Conservation (phyloP, 768 basidiomycete species). For the Boletus eberwhitei region DNA sequence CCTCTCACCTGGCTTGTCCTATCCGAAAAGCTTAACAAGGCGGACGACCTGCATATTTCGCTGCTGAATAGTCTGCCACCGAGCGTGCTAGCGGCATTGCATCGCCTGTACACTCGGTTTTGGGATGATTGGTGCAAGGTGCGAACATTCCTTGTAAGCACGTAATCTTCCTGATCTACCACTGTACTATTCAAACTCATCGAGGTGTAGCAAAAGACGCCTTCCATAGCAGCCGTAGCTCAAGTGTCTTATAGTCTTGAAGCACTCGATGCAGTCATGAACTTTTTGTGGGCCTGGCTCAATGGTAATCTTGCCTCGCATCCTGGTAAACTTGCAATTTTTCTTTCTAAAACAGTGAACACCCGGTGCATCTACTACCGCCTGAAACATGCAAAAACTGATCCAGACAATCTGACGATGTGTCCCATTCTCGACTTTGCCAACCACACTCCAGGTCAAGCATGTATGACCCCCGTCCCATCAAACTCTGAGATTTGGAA, state of each 20-base stretch:
- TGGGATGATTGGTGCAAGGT: constrained; percentile 56
- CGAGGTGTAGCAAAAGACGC: constrained; percentile 2
- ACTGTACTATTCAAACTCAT: not conserved
- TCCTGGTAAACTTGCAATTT: constrained; percentile 2
- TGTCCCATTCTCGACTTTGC: constrained; percentile 91
- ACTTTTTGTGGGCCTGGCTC: constrained; percentile 89
- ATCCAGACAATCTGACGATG: constrained; percentile 78
- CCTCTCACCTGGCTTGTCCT: constrained; percentile 73
- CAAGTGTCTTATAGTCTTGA: constrained; percentile 1
- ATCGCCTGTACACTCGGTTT: constrained; percentile 47
- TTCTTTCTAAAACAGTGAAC: constrained; percentile 58
- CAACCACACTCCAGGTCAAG: constrained; percentile 57
- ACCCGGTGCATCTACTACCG: constrained; percentile 84
- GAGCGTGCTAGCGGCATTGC: constrained; percentile 40
- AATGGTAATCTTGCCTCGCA: constrained; percentile 52
- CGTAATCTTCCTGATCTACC: not conserved
- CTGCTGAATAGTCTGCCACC: constrained; percentile 50
- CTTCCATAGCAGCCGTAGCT: not conserved
- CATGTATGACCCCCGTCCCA: constrained; percentile 43
- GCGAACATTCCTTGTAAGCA: constrained; percentile 50
- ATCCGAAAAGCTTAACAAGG: constrained; percentile 15
- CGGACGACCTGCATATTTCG: constrained; percentile 14
- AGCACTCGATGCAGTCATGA: constrained; percentile 18
- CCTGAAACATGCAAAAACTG: constrained; percentile 43
- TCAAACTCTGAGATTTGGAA: constrained; percentile 37